Evolutionary conservation across 345 rosid species (phyloP).

Genomic region (Cardiospermum halicacabum): DNA sequence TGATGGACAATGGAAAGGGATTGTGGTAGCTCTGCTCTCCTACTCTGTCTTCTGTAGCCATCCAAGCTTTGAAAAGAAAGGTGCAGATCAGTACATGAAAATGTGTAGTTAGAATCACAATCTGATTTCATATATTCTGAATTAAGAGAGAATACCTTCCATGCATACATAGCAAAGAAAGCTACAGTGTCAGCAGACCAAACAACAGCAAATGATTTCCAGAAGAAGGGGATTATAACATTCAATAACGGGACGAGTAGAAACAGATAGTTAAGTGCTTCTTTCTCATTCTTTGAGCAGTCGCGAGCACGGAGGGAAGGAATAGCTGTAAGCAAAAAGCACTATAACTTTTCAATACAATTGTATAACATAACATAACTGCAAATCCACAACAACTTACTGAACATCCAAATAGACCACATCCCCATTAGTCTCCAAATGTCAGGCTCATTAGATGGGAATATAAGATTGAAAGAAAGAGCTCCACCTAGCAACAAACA

Average conservation of each 20-base stretch:
- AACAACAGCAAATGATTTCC: constrained; percentile 82
- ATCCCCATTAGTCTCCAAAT: constrained; percentile 96
- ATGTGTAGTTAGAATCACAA: not conserved
- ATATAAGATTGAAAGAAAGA: constrained; percentile 78
- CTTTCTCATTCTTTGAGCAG: constrained; percentile 86
- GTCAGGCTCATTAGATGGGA: constrained; percentile 88
- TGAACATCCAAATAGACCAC: constrained; percentile 99
- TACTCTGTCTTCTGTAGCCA: constrained; percentile 65
- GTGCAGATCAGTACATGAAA: not conserved
- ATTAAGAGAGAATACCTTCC: constrained; percentile 65
- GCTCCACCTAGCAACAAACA: constrained; percentile 80
- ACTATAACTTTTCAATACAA: not conserved
- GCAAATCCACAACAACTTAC: no score
- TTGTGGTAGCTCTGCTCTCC: no score
- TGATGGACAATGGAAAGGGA: not conserved
- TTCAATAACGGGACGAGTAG: constrained; percentile 78
- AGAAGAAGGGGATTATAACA: constrained; percentile 80
- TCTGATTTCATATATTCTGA: not conserved
- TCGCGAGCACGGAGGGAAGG: constrained; percentile 94
- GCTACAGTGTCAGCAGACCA: constrained; percentile 91
- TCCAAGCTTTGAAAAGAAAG: constrained; percentile 36
- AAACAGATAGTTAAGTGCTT: constrained; percentile 90
- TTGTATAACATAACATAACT: no score
- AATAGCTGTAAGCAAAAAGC: constrained; percentile 49
- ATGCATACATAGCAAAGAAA: constrained; percentile 86